phyloP scores from a whole-genome alignment of 2,329 filamentous ascomycete genomes.

The Penicillium sp. region DNA sequence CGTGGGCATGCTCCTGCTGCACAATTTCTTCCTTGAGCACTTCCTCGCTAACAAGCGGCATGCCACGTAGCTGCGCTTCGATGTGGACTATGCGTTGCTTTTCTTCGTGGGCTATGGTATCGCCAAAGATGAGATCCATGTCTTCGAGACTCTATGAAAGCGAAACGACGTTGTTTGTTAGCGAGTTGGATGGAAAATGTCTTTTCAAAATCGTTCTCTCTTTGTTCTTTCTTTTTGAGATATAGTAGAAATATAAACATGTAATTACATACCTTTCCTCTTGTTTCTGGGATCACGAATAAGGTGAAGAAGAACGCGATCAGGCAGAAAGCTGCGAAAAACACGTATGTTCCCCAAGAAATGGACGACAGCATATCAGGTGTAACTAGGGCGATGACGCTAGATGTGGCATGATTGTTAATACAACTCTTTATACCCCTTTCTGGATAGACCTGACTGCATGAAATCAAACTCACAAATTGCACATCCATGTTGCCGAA shows the following conservation, averaged over 20 bases:
- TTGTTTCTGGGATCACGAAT: slow-evolving; percentile 34
- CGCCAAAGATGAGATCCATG: slow-evolving; percentile 49
- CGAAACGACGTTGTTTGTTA: not conserved
- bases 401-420: slow-evolving; percentile 15
- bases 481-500: slow-evolving; percentile 38
- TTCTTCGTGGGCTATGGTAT: slow-evolving; percentile 35
- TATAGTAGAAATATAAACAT: not conserved
- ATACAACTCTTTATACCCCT: not conserved
- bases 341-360: slow-evolving; percentile 37
- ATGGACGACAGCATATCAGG: slow-evolving; percentile 36
- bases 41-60: slow-evolving; percentile 19
- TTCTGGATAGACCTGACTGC: not conserved
- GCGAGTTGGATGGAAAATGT: too few relatives aligned
- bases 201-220: too few relatives aligned
- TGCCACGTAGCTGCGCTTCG: slow-evolving; percentile 32
- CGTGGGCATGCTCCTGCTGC: slow-evolving; percentile 20
- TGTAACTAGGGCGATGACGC: slow-evolving; percentile 34
- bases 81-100: slow-evolving; percentile 37
- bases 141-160: slow-evolving; percentile 48
- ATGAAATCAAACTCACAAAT: slow-evolving; percentile 32
- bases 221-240: not conserved
- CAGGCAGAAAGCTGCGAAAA: slow-evolving; percentile 36
- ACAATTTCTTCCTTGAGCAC: slow-evolving; percentile 20
- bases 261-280: slow-evolving; percentile 28
- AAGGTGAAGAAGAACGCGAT: slow-evolving; percentile 32